phyloP scores from a whole-genome alignment of 805 yeast genomes.

The Komagataella pseudopastoris region DNA sequence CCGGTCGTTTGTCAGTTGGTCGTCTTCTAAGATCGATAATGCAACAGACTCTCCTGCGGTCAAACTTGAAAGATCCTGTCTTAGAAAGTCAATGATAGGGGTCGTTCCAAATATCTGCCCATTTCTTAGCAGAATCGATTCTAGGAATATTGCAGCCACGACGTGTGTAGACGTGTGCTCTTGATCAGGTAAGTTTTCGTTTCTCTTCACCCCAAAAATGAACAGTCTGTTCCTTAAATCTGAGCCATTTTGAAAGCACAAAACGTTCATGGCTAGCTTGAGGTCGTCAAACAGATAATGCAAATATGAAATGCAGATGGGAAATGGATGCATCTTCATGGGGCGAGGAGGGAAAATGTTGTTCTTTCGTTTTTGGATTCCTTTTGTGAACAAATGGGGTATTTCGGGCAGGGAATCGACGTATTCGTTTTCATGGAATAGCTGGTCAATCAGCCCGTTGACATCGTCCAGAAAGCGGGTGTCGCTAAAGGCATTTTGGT shows the following conservation, averaged over 20 bases:
- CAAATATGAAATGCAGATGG: background rate
- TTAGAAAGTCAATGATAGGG: slow-evolving; percentile 21
- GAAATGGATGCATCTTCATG: background rate
- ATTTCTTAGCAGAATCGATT: slow-evolving; percentile 47
- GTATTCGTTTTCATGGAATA: background rate
- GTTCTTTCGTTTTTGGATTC: background rate
- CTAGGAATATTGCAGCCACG: slow-evolving; percentile 51
- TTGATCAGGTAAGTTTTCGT: slow-evolving; percentile 4
- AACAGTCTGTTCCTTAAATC: background rate
- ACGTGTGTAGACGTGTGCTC: slow-evolving; percentile 17
- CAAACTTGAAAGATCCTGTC: slow-evolving; percentile 29
- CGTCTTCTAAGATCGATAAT: slow-evolving; percentile 7
- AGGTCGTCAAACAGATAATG: background rate
- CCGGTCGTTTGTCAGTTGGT: slow-evolving; percentile 4
- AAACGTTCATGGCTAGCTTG: background rate
- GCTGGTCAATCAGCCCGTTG: background rate
- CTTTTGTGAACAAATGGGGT: background rate
- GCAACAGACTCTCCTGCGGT: slow-evolving; percentile 22
- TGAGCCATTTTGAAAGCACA: background rate
- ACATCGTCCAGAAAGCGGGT: background rate
- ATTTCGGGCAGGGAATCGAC: background rate
- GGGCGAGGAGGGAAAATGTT: background rate
- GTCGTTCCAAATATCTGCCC: slow-evolving; percentile 41
- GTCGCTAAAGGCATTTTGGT: background rate
- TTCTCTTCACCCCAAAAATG: background rate